Evolutionary conservation across 139 green algal species (phyloP), one percentile per base, ranked within the genome.

Genomic region (Trebouxia sp.): DNA sequence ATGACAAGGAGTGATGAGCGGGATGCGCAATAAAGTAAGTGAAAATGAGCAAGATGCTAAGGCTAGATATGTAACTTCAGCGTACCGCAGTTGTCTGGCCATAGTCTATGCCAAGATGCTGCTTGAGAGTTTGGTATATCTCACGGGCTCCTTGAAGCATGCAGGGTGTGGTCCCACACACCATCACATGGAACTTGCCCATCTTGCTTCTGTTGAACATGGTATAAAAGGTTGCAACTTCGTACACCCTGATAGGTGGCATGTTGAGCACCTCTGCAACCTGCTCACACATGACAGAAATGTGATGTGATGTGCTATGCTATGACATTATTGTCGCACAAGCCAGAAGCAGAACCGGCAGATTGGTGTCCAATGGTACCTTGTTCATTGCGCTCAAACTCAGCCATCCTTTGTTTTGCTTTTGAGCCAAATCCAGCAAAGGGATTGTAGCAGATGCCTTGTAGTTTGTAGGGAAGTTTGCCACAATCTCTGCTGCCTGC

Each of bases 191-290:
- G 85, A 98, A 98, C 88, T 97, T 98, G 47, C 96, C 97, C 4
- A 99, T 93, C 80, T 96, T 93, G 37, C 85, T 91, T 37, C 97
- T 89, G 89, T 99, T 99, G 92, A 98, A 99, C 97, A 99, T 99
- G 76, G 95, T 97, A 91, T 99, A 99, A 80, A 99, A 99, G 17
- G 97, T 99, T 30, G 96, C 97, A 37, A 98, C 93, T 86, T 99
- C 96, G 75, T 98, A 99, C 48, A 99, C 96, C 17, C 96, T 87
- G 82, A 99, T 99, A 6, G 89, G 83, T 7, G 93, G 78, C 91
- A 98, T 94, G 14, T 93, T 94, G 17, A 98, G 86, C 28, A 96
- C 67, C 76, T 94, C 82, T 1, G 94, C 94, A 30, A 98, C 69
- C 69, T 77, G 41, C 26, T 28, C 20, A 26, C 22, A 55, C 38